Evolutionary conservation across 441 rosid species (phyloP), one percentile per base, ranked within the genome.

Genomic region (Erodium texanum): DNA sequence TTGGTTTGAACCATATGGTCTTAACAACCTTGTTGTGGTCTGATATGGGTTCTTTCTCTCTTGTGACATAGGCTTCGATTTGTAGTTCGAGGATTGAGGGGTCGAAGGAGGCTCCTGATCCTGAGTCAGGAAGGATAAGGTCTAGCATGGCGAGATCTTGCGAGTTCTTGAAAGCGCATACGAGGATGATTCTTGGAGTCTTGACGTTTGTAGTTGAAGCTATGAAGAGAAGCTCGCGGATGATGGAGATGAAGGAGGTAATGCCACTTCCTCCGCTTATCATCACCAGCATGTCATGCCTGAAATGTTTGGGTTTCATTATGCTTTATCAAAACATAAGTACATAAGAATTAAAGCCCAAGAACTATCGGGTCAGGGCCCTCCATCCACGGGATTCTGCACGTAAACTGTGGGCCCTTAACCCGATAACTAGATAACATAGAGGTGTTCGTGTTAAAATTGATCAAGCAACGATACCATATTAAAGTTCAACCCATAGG

Each of bases 241-340:
- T 78, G 66, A 93, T 65, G 16, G 97, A 91, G 65, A 91, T 80
- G 79, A 89, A 88, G 2, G 97, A 90, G 16, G 93, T 87, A 7
- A 94, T 85, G 12, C 99, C 99, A 69, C 97, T 94, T 62, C 99
- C 97, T 79, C 99, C 99, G n/a, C 99, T 83, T 74, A 94, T 87
- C 97, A 91, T 82, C 61, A 91, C 89, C 3, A 94, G 77, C 23
- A 70, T 80, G 24, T 87, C 96, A 20, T 89, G 89, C 89, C 96
- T 89, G 66, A 16, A 52, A 41, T 7, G 48, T 7, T 43, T 11
- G 50, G 50, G n/a, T n/a, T n/a, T n/a, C n/a, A n/a, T n/a, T n/a
- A n/a, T n/a, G n/a, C n/a, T n/a, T n/a, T n/a, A n/a, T n/a, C n/a
- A n/a, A n/a, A n/a, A n/a, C n/a, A n/a, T n/a, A n/a, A n/a, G n/a